Base-by-base conservation (phyloP, 306 rosid genomes). In the Vigna reflexopilosa region DNA sequence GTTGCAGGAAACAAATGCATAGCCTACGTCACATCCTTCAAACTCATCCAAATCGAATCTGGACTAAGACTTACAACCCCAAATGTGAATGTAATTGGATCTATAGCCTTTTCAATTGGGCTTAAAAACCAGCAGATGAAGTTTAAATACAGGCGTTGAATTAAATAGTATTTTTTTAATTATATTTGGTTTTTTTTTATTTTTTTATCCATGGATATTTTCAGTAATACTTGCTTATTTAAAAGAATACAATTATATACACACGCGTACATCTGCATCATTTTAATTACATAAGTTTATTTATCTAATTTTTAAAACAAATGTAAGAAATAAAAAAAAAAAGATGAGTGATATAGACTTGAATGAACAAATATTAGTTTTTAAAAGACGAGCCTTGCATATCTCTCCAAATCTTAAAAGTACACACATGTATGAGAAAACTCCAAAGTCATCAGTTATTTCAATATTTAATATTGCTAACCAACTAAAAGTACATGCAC, bases 391-490 rank as follows among this genome's bases (percentile, higher is more conserved):
- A 38, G 66, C 14, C 54, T 40, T 52, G 36, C 66, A 54, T 72
- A 72, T 72, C 65, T 72, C 8, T 36, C 76, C 64, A 71, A 52
- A 52, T 71, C 76, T 71, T 71, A 52, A 51, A 71, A 72, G 65
- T 12, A 54, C 65, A 24, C 28, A 9, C 9, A 38, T 11, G 36
- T 36, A 34, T 52, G 34, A 51, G 12, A 17, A 70, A 71, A 51
- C 19, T 32, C 17, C 19, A 59, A 59, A 56, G 56, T 26, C 59
- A 20, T 42, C 45, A 16, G 56, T 17, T 28, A 59, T 44, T 42
- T 74, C 30, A 45, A 73, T 28, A 59, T 26, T 57, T 45, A 15
- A 24, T 9, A 5, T 4, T 16, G 68, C 24, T 38, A 11, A 36
- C 16, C 15, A 58, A 24, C 14, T 40, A 58, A 61, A 45, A 48